phyloP scores from a whole-genome alignment of 768 basidiomycete genomes.

The Phanerochaete sordida region DNA sequence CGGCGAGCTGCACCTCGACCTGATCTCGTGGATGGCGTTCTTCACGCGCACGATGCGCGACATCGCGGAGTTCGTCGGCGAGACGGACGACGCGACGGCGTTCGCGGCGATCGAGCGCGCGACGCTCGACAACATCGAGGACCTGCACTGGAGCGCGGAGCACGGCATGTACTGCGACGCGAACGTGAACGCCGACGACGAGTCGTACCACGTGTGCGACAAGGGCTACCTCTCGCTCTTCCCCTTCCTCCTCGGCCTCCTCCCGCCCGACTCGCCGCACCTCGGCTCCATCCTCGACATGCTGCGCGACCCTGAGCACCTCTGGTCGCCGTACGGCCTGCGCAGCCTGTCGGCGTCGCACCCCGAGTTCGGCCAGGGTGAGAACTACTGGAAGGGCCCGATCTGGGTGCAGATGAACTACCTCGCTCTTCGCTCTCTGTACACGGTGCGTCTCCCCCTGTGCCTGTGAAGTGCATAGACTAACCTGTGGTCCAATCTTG shows the following conservation, averaged over 20 bases:
- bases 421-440: slow-evolving; percentile 72
- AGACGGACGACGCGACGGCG: slow-evolving; percentile 77
- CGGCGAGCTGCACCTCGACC: slow-evolving; percentile 90
- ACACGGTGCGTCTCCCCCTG: slow-evolving; percentile 45
- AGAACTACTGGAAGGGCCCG: slow-evolving; percentile 97
- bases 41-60: slow-evolving; percentile 92
- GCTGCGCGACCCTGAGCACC: slow-evolving; percentile 72
- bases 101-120: slow-evolving; percentile 77
- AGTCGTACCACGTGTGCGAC: slow-evolving; percentile 89
- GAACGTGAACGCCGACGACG: slow-evolving; percentile 82
- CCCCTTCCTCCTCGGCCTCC: slow-evolving; percentile 83
- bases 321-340: slow-evolving; percentile 91
- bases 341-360: slow-evolving; percentile 87
- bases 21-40: slow-evolving; percentile 96
- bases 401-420: slow-evolving; percentile 99
- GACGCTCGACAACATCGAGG: slow-evolving; percentile 83
- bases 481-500: neutral
- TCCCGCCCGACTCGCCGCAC: slow-evolving; percentile 74
- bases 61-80: slow-evolving; percentile 82
- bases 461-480: neutral
- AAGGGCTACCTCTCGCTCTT: slow-evolving; percentile 93
- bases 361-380: slow-evolving; percentile 85
- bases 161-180: slow-evolving; percentile 93
- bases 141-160: slow-evolving; percentile 91
- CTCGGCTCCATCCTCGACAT: slow-evolving; percentile 80